These are phyloP conservation scores for Xylaria curta DNA, from an alignment of 495 filamentous ascomycete species.

Conservation along the genomic window DNA sequence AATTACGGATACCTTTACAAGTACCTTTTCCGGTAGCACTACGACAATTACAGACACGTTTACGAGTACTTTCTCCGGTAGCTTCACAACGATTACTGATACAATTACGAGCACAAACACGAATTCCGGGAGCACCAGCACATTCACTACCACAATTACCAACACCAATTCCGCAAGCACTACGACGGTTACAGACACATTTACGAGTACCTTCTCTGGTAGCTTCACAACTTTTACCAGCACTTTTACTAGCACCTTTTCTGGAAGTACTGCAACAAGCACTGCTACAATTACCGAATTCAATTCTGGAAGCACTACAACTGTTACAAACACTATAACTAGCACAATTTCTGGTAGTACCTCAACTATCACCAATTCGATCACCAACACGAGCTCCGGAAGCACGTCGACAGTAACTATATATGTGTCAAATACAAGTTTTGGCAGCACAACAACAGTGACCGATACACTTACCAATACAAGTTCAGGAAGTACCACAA, in stretches of 20 bases:
- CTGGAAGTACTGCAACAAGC: constrained; percentile 25
- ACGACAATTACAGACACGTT: neutral
- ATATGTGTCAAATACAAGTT: constrained; percentile 26
- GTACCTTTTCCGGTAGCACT: constrained; percentile 24
- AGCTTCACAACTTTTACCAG: constrained; percentile 19
- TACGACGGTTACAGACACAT: constrained; percentile 6
- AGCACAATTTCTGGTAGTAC: constrained; percentile 18
- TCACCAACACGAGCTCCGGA: constrained; percentile 23
- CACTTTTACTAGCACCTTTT: neutral
- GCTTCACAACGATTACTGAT: neutral
- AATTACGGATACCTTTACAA: constrained; percentile 25
- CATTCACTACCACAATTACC: constrained; percentile 25
- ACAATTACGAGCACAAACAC: neutral
- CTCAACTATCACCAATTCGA: neutral
- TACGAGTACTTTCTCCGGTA: neutral
- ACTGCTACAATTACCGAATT: constrained; percentile 21
- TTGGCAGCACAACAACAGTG: constrained; percentile 11
- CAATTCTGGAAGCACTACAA: constrained; percentile 13
- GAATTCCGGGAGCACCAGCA: neutral
- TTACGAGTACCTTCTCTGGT: neutral
- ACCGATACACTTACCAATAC: constrained; percentile 9
- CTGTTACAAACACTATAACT: constrained; percentile 20
- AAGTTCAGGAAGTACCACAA: neutral
- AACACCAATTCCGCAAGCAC: constrained; percentile 4
- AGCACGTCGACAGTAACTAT: constrained; percentile 16